These are phyloP conservation scores for Talaromyces pinophilus DNA, from an alignment of 2,329 filamentous ascomycete species.

Conservation along the genomic window DNA sequence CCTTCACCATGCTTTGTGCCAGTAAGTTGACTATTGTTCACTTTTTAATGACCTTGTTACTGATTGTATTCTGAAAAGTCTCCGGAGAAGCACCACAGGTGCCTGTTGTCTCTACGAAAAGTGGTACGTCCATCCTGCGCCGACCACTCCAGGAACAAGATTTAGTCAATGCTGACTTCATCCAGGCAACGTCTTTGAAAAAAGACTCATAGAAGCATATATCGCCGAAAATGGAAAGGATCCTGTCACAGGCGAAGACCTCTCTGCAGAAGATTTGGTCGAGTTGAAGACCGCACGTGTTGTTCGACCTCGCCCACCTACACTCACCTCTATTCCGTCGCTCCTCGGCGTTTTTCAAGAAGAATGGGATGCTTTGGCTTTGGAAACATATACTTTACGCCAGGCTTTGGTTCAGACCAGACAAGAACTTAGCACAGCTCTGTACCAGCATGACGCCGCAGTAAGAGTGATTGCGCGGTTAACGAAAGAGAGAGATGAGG, in stretches of 20 bases:
- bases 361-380: constrained; percentile 92
- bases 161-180: constrained; percentile 32
- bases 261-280: constrained; percentile 81
- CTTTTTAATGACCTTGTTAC: background rate
- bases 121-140: constrained; percentile 60
- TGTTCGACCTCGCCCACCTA: constrained; percentile 85
- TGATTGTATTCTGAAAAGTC: constrained; percentile 57
- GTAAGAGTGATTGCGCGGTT: constrained; percentile 89
- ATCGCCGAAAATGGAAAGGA: constrained; percentile 92
- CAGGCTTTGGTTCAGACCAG: constrained; percentile 86
- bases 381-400: constrained; percentile 88
- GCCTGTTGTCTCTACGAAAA: constrained; percentile 92
- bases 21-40: constrained; percentile 52
- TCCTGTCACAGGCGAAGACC: constrained; percentile 82
- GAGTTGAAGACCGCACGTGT: constrained; percentile 80
- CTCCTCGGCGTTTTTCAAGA: constrained; percentile 94
- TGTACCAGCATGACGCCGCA: constrained; percentile 98
- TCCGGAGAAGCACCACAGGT: constrained; percentile 95
- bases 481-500: constrained; percentile 89
- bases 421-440: constrained; percentile 87
- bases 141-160: constrained; percentile 12
- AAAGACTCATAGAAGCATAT: constrained; percentile 90
- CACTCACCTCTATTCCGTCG: constrained; percentile 92
- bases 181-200: constrained; percentile 86
- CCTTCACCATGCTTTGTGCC: constrained; percentile 60